A percentile compares a stretch with the other conserved stretches of the same genome.
Conservation (phyloP, 192 early-diverging fungal species). For the Podochytrium sp. region DNA sequence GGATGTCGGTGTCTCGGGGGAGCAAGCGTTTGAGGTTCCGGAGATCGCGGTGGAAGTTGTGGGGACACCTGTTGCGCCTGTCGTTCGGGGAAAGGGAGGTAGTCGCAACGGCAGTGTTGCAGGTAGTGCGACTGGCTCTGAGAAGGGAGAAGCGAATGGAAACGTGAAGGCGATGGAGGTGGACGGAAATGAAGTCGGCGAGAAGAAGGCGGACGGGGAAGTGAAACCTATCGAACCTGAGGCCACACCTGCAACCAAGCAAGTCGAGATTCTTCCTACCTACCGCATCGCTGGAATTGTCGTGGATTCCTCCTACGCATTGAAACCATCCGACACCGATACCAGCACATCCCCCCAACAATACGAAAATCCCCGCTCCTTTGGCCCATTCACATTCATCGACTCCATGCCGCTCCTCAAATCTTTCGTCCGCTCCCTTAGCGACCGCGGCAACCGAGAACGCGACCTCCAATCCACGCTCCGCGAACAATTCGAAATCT, state of each 20-base stretch:
- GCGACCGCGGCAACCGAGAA: conserved; percentile 20
- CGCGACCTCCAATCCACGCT: conserved; percentile 5
- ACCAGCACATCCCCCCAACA: background rate
- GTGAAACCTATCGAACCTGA: background rate
- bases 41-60: too few species aligned
- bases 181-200: background rate
- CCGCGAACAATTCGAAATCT: background rate
- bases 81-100: too few species aligned
- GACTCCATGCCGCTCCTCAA: conserved; percentile 12
- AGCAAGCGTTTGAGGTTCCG: background rate
- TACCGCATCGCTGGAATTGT: conserved; percentile 6
- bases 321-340: background rate
- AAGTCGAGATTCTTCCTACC: background rate
- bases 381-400: conserved; percentile 4
- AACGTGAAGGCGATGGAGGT: background rate
- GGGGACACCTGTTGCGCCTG: too few species aligned
- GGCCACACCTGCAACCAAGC: too few species aligned
- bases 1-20: conserved; percentile 14
- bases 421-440: background rate
- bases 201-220: too few species aligned
- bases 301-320: background rate
- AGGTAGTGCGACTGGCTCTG: background rate
- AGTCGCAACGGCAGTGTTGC: too few species aligned
- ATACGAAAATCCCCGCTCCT: background rate
- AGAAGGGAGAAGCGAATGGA: background rate